Base-by-base conservation (phyloP, 1,284 basidiomycete species). In the Tilletia caries region DNA sequence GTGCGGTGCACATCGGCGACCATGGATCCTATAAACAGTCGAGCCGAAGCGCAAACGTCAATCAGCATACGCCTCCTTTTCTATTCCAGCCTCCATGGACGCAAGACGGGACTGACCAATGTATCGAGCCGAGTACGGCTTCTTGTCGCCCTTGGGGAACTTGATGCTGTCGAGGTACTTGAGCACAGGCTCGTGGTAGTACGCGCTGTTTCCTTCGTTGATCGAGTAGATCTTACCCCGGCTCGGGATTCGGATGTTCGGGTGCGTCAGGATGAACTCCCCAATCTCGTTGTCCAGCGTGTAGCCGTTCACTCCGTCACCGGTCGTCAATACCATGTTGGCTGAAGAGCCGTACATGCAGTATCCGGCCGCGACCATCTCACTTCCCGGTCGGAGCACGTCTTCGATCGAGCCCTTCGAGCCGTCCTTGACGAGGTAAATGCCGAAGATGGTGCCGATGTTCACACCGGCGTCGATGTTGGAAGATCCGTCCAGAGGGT, bases 391-490 rank as follows among this genome's bases (percentile, higher is more conserved):
- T 76, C 92, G 89, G 70, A 99, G 87, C 27, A 98, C 96, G 83
- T 98, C 95, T 73, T 88, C 86, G 71, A 98, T 82, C 25, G 88
- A 87, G 32, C 93, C 94, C 73, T 87, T 86, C 46, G 92, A 93
- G 68, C 88, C 93, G 33, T 94, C 79, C 66, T 73, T 70, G 65
- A 96, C 86, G 81, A 90, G 89, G 87, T 98, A 99, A 79, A 99
- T 91, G 71, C 96, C 96, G 84, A 99, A 99, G 86, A 98, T 98
- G 71, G 96, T 98, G 58, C 96, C 96, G 82, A 98, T 96, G 86
- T 99, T 99, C 75, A 99, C 96, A 89, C 95, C 96, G 75, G 96
- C 96, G 84, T 99, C 96, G 85, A 99, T 99, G 86, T 99, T 99
- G 86, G 92, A 94, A 79, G 91, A 92, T 68, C 96, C 96, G 81